These are phyloP conservation scores for Fusarium sp. DNA, from an alignment of 2,329 filamentous ascomycete species.

Conservation along the genomic window DNA sequence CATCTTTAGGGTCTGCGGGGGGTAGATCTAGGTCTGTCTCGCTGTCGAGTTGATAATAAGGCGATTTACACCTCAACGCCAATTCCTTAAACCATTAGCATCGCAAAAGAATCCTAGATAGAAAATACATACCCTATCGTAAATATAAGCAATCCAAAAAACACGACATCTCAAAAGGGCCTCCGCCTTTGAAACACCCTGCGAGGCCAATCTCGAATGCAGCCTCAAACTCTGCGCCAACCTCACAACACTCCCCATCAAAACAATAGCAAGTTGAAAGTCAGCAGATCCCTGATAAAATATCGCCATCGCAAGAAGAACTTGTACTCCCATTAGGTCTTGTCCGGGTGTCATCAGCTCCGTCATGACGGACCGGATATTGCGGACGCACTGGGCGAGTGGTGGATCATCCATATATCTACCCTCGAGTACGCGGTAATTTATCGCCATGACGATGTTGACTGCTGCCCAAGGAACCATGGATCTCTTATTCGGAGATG, in stretches of 20 bases:
- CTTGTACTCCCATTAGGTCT: slow-evolving; percentile 49
- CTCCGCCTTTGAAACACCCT: background rate
- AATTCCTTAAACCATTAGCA: slow-evolving; percentile 43
- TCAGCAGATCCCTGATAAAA: slow-evolving; percentile 48
- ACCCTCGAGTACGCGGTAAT: slow-evolving; percentile 39
- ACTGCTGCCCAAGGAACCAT: slow-evolving; percentile 48
- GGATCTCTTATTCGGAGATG: slow-evolving; percentile 22
- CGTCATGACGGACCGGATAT: slow-evolving; percentile 47
- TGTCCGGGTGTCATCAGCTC: slow-evolving; percentile 47
- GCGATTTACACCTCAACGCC: slow-evolving; percentile 48
- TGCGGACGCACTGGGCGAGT: slow-evolving; percentile 44
- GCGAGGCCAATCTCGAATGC: slow-evolving; percentile 39
- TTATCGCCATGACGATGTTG: slow-evolving; percentile 50
- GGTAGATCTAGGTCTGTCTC: slow-evolving; percentile 51
- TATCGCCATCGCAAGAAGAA: slow-evolving; percentile 49
- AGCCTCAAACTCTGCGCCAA: slow-evolving; percentile 49
- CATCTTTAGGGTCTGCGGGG: slow-evolving; percentile 1
- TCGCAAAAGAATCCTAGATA: too few species aligned
- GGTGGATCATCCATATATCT: slow-evolving; percentile 31
- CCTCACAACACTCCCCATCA: slow-evolving; percentile 49
- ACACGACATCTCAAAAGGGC: slow-evolving; percentile 45
- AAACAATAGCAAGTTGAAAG: slow-evolving; percentile 46
- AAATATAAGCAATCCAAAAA: slow-evolving; percentile 52
- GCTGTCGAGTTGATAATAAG: slow-evolving; percentile 49
- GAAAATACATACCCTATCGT: slow-evolving; percentile 44